These are phyloP conservation scores for Ganoderma meredithae DNA, from an alignment of 1,284 basidiomycete species.

Conservation along the genomic window DNA sequence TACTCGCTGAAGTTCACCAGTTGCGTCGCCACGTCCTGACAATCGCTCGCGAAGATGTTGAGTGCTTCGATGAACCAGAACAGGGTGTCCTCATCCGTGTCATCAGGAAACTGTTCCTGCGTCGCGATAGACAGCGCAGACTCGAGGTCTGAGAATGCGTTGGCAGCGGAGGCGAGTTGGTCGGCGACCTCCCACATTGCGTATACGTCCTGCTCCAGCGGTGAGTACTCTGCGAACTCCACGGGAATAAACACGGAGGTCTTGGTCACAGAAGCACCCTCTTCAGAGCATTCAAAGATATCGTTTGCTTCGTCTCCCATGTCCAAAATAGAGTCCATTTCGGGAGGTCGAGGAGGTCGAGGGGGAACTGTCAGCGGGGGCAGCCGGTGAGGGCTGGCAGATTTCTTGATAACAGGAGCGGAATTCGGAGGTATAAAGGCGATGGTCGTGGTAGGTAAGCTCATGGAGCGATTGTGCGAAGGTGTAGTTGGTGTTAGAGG, in stretches of 20 bases:
- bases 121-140: slow-evolving; percentile 13
- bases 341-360: slow-evolving; percentile 9
- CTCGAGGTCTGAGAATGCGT: slow-evolving; percentile 26
- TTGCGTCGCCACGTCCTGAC: slow-evolving; percentile 27
- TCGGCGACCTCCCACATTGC: slow-evolving; percentile 30
- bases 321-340: not conserved
- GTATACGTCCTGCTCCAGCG: slow-evolving; percentile 30
- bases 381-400: slow-evolving; percentile 13
- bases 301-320: slow-evolving; percentile 11
- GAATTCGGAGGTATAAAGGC: slow-evolving; percentile 19
- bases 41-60: slow-evolving; percentile 29
- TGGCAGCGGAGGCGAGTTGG: slow-evolving; percentile 25
- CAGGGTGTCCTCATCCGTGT: slow-evolving; percentile 27
- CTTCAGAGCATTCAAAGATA: slow-evolving; percentile 6
- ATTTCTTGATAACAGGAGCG: slow-evolving; percentile 26
- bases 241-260: slow-evolving; percentile 21
- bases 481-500: slow-evolving; percentile 26
- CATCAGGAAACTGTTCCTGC: slow-evolving; percentile 10
- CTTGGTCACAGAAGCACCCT: slow-evolving; percentile 19
- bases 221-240: slow-evolving; percentile 28
- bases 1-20: slow-evolving; percentile 28
- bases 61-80: slow-evolving; percentile 32
- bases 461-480: slow-evolving; percentile 28
- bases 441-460: slow-evolving; percentile 26
- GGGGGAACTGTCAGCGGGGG: slow-evolving; percentile 14